These are phyloP conservation scores for Juncus inflexus DNA, from an alignment of 176 grass and related monocot genomes.

Conservation along the genomic window DNA sequence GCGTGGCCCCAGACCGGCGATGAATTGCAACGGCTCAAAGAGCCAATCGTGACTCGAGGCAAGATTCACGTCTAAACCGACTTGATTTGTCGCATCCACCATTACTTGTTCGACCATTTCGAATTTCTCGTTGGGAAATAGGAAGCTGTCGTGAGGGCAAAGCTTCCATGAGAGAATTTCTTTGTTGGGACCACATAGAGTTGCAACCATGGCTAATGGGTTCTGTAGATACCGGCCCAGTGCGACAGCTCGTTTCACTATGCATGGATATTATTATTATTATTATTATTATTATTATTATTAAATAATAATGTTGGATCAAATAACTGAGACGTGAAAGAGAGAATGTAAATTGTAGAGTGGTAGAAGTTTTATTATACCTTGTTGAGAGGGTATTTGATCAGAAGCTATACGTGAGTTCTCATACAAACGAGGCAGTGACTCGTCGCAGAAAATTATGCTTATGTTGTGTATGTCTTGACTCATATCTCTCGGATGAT, in stretches of 20 bases:
- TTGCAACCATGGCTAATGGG: slow-evolving; percentile 84
- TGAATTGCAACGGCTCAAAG: slow-evolving; percentile 82
- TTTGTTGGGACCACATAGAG: slow-evolving; percentile 87
- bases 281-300: too few species aligned
- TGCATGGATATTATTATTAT: too few species aligned
- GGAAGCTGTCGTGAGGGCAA: slow-evolving; percentile 71
- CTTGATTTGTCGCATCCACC: slow-evolving; percentile 90
- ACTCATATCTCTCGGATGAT: slow-evolving; percentile 71
- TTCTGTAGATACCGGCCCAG: slow-evolving; percentile 91
- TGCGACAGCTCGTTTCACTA: slow-evolving; percentile 85
- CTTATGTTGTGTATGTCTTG: slow-evolving; percentile 65
- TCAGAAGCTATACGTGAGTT: slow-evolving; percentile 86
- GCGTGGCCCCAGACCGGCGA: slow-evolving; percentile 78
- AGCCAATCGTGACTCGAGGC: slow-evolving; percentile 98
- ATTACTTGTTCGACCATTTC: slow-evolving; percentile 95
- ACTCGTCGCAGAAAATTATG: slow-evolving; percentile 83
- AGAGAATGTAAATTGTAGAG: too few species aligned
- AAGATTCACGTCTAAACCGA: slow-evolving; percentile 89
- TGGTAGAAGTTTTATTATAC: too few species aligned
- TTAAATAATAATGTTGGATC: not conserved
- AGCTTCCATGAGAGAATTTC: slow-evolving; percentile 98
- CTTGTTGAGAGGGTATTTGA: slow-evolving; percentile 78
- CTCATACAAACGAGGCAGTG: slow-evolving; percentile 81
- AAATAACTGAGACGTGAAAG: too few species aligned
- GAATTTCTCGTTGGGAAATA: slow-evolving; percentile 86